Evolutionary conservation across 23 red algal genomes (phyloP), one percentile per base, ranked within the genome.

Genomic region (Gracilariopsis chorda): DNA sequence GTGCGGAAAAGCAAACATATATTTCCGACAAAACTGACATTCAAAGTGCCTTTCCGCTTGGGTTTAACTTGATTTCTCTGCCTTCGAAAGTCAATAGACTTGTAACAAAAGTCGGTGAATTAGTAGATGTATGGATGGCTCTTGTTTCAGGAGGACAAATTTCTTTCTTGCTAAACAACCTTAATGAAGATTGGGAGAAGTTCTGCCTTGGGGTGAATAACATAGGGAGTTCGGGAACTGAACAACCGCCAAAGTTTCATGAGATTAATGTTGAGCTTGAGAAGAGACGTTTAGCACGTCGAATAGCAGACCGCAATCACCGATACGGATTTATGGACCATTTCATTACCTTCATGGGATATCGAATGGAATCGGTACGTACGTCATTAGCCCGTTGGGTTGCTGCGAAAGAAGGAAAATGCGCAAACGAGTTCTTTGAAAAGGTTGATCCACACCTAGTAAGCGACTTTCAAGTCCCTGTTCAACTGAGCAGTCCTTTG

Each of bases 101-200:
- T 3, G 82, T 87, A 12, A 17, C 49, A 11, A 51, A 33, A 42
- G 82, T 74, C 19, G 82, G 62, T 29, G 61, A 87, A 44, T 74
- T 87, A 17, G 72, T 70, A 55, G 82, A 87, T 74, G 42, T 87
- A 53, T 87, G 65, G 82, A 56, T 70, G 35, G 82, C 82, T 32
- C 60, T 87, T 30, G 65, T 72, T 23, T 53, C 82, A 6, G 82
- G 82, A 57, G 37, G 25, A 46, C 82, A 87, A 9, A 45, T 73
- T 3, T 67, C 59, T 6, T 74, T 70, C 35, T 55, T 87, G 63
- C 36, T 87, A 14, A 46, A 57, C 3, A 25, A 59, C 51, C 52
- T 80, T 21, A 57, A 53, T 58, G 24, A 42, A n/a, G 48, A 80
- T 53, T 59, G 76, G 52, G 32, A 35, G 48, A 41, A 2, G 4